Evolutionary conservation across 345 rosid species (phyloP), one percentile per base, ranked within the genome.

Genomic region (Balakata baccata): DNA sequence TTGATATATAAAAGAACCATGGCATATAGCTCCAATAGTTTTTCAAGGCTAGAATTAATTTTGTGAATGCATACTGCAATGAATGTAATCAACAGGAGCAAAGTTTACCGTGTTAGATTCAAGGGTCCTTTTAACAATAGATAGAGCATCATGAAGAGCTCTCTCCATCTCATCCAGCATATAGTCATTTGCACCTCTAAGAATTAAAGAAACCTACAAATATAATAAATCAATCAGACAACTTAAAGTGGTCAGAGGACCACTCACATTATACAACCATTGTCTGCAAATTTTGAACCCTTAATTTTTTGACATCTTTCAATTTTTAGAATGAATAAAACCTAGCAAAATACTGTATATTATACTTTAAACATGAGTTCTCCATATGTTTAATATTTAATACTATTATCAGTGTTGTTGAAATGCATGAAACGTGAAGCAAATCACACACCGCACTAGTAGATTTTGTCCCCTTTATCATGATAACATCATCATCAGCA

Each of bases 111-210:
- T 86, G 77, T 89, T 89, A 68, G 98, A 96, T 68, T 96, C 97
- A 39, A 96, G 97, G 65, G 98, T 96, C 87, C 98, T 88, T 88
- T 93, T 91, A 52, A 96, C 99, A 80, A 90, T 87, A 58, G 82
- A 89, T 56, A 93, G 74, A 75, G 97, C 90, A 68, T 96, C 99
- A 64, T 91, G 96, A 54, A 95, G 87, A 62, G 97, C 90, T 81
- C 97, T 91, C 78, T 93, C 99, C 98, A 95, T 93, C 85, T 96
- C 98, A 71, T 96, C 99, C 68, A 93, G 96, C 98, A 96, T 96
- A 83, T 86, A 93, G 80, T 93, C 98, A 75, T 96, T 96, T 59
- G 98, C 99, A 68, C 98, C 98, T 83, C 97, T 86, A 66, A 96
- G 92, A 75, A 96, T 87, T 83, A 96, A 74, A 53, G 99, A 96